Conservation (phyloP, 1,284 basidiomycete genomes). For the Psilocybe mexicana region DNA sequence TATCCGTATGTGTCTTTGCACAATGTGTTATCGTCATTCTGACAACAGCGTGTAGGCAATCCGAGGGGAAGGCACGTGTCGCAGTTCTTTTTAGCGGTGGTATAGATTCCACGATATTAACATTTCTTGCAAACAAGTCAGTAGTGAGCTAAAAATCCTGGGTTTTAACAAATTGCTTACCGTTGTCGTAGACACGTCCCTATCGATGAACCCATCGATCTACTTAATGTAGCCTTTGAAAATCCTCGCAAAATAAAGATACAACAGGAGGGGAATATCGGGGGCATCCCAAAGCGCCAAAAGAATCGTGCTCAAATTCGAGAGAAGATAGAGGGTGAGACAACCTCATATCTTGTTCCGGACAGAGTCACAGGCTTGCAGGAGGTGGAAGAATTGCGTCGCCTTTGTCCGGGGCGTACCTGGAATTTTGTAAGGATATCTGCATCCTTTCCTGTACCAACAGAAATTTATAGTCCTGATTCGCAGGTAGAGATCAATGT, state of each 20-base stretch:
- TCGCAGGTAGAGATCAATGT: conserved; percentile 82
- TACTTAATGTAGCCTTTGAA: conserved; percentile 96
- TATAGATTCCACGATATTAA: conserved; percentile 88
- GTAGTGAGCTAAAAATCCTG: conserved; percentile 28
- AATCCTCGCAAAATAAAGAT: conserved; percentile 75
- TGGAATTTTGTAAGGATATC: conserved; percentile 82
- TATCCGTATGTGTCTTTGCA: conserved; percentile 33
- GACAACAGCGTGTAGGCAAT: conserved; percentile 8
- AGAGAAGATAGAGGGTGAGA: conserved; percentile 10
- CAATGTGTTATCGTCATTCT: background rate
- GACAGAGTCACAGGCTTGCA: conserved; percentile 83
- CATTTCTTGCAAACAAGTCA: conserved; percentile 73
- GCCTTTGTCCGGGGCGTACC: conserved; percentile 67
- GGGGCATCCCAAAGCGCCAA: conserved; percentile 42
- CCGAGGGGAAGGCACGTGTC: conserved; percentile 54
- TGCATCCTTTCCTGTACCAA: background rate
- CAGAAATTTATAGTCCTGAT: background rate
- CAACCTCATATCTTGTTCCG: conserved; percentile 68
- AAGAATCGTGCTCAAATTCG: conserved; percentile 34
- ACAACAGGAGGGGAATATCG: conserved; percentile 48
- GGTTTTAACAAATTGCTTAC: background rate
- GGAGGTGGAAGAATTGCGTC: conserved; percentile 75
- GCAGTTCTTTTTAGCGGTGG: conserved; percentile 96
- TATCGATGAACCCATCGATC: conserved; percentile 80
- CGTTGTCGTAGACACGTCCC: conserved; percentile 60